Evolutionary conservation across 2,329 filamentous ascomycete genomes (phyloP), one percentile per base, ranked within the genome.

Genomic region (Colletotrichum noveboracense): DNA sequence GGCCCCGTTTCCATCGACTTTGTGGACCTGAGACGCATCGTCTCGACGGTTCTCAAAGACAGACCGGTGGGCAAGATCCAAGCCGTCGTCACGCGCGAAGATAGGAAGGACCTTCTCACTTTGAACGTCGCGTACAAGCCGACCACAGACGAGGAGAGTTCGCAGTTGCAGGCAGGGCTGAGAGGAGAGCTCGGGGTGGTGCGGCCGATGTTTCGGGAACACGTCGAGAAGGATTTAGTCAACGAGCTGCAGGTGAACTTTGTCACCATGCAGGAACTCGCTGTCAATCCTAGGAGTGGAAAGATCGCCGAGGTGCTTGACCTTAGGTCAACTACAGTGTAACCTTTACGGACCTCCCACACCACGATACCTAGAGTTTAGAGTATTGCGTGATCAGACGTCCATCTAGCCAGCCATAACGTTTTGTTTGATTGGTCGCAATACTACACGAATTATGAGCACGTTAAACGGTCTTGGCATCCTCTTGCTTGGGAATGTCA

Each of bases 1-100:
- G 73, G 73, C 3, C 73, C 73, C 26, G 73, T 75, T 7, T 75
- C 73, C 9, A 65, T 75, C 26, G 70, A 75, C 32, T 36, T 75
- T 10, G 70, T 73, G 26, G 70, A 75, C 64, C 64, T 75, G n/a
- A 24, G 70, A n/a, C 58, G 70, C 18, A 36, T 75, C 43, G 73
- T 73, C 9, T 56, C 70, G 14, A 36, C 73, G 9, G 48, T 73
- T 13, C 58, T 75, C 7, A n/a, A 16, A 12, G 70, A 65, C 30
- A 38, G 58, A 6, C 64, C 64, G 2, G 70, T 75, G 26, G 38
- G 64, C 26, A 72, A 60, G 18, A 56, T 75, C 5, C 70, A 75
- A 30, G 73, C 73, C n/a, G 48, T 75, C 21, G 28, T 75, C 5
- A 68, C 73, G 7, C 48, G 73, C 16, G 16, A 73, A 26, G 34